A percentile compares a stretch with the other conserved stretches of the same genome.
Evolutionary conservation across 2,329 filamentous ascomycete species (phyloP).

Genomic region (Trichoderma sp.): DNA sequence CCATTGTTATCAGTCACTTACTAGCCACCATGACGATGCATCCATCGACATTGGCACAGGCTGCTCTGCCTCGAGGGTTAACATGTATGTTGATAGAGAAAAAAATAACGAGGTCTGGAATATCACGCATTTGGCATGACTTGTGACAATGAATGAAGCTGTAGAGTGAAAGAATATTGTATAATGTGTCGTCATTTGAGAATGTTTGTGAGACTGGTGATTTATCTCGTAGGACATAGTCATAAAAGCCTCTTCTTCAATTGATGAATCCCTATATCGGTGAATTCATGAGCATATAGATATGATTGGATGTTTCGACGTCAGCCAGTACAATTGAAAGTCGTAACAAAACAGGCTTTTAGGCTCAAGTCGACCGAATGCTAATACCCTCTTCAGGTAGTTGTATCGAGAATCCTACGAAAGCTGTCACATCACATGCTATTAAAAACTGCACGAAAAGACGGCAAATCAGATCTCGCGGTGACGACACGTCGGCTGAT

Average conservation of each 20-base stretch:
- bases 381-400: neutral
- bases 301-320: neutral
- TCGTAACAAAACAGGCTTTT: neutral
- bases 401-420: neutral
- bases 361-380: neutral
- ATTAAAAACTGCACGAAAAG: neutral
- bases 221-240: neutral
- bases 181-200: neutral
- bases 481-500: neutral
- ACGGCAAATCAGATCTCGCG: neutral
- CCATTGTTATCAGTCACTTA: constrained; percentile 15
- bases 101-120: constrained; percentile 14
- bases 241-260: neutral
- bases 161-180: neutral
- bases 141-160: neutral
- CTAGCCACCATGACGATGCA: constrained; percentile 12
- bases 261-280: neutral
- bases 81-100: constrained; percentile 20
- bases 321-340: neutral
- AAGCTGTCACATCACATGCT: neutral
- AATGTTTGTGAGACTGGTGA: neutral
- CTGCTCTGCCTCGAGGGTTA: constrained; percentile 11
- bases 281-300: too few relatives aligned
- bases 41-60: constrained; percentile 8
- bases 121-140: neutral